These are phyloP conservation scores for Euphorbia tirucalli DNA, from an alignment of 345 rosid genomes.

Conservation along the genomic window DNA sequence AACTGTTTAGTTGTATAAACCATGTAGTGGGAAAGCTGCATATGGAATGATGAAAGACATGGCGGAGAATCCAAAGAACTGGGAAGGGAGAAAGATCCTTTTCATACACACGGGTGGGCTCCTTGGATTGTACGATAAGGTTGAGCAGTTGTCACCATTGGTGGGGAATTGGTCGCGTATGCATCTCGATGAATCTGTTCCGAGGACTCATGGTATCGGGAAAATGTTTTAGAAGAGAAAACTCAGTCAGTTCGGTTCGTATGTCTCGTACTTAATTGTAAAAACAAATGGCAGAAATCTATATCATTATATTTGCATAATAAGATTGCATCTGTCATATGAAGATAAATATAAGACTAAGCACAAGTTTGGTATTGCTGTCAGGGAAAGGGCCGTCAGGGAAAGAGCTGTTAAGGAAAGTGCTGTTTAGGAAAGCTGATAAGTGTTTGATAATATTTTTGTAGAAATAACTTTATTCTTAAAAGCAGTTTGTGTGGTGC, in stretches of 20 bases:
- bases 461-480: too few species aligned
- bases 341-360: too few species aligned
- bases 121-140: conserved; percentile 77
- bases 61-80: conserved; percentile 60
- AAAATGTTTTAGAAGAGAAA: conserved; percentile 65
- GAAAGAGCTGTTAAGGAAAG: too few species aligned
- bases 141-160: conserved; percentile 62
- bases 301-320: too few species aligned
- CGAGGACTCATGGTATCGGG: conserved; percentile 64
- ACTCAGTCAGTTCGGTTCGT: background rate
- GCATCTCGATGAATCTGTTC: conserved; percentile 76
- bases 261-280: background rate
- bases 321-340: too few species aligned
- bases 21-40: conserved; percentile 78
- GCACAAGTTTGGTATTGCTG: too few species aligned
- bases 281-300: too few species aligned
- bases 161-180: conserved; percentile 63
- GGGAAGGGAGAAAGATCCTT: conserved; percentile 81
- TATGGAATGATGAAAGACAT: conserved; percentile 76
- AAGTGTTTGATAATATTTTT: too few species aligned
- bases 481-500: too few species aligned
- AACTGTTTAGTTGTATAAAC: background rate
- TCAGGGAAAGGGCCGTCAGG: too few species aligned
- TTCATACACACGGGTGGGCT: conserved; percentile 89
- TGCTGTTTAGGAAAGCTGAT: too few species aligned